Percentiles rank a stretch among this genome's conserved stretches.
phyloP scores from a whole-genome alignment of 2,329 filamentous ascomycete genomes.

The Epichloe sylvatica region DNA sequence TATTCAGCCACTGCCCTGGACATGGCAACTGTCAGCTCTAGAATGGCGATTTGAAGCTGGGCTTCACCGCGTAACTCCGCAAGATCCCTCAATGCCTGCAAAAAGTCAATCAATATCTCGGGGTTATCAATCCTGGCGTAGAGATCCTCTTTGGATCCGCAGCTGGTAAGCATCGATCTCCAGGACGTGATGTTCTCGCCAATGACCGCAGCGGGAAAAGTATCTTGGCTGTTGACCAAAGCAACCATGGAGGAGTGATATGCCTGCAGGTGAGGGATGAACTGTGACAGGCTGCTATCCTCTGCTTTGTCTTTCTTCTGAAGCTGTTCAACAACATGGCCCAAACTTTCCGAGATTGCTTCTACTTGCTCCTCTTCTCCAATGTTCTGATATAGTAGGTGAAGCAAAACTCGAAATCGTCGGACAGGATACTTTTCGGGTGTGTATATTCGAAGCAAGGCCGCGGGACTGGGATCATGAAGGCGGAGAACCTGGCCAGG shows the following conservation, averaged over 20 bases:
- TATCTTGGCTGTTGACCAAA: slow-evolving; percentile 24
- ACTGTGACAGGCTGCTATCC: slow-evolving; percentile 30
- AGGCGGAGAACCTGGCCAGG: slow-evolving; percentile 24
- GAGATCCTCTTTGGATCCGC: slow-evolving; percentile 26
- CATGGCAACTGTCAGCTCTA: slow-evolving; percentile 31
- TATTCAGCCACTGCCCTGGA: slow-evolving; percentile 21
- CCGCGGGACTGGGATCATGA: slow-evolving; percentile 31
- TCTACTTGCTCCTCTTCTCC: slow-evolving; percentile 27
- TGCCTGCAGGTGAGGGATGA: slow-evolving; percentile 34
- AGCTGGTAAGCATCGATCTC: slow-evolving; percentile 27
- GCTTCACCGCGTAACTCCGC: slow-evolving; percentile 37
- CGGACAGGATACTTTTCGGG: slow-evolving; percentile 37
- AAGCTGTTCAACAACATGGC: slow-evolving; percentile 23
- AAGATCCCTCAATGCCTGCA: slow-evolving; percentile 37
- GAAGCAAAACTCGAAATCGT: slow-evolving; percentile 36
- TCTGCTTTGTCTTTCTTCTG: slow-evolving; percentile 26
- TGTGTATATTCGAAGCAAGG: slow-evolving; percentile 36
- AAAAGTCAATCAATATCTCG: slow-evolving; percentile 32
- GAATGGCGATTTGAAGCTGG: slow-evolving; percentile 29
- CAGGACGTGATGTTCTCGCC: slow-evolving; percentile 28
- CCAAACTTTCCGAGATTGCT: slow-evolving; percentile 26
- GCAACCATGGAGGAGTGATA: slow-evolving; percentile 31
- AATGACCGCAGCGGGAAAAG: slow-evolving; percentile 18
- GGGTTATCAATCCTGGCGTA: slow-evolving; percentile 34
- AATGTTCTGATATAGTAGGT: slow-evolving; percentile 34